Conservation (phyloP, 495 filamentous ascomycete species). For the Aspergillus avenaceus region DNA sequence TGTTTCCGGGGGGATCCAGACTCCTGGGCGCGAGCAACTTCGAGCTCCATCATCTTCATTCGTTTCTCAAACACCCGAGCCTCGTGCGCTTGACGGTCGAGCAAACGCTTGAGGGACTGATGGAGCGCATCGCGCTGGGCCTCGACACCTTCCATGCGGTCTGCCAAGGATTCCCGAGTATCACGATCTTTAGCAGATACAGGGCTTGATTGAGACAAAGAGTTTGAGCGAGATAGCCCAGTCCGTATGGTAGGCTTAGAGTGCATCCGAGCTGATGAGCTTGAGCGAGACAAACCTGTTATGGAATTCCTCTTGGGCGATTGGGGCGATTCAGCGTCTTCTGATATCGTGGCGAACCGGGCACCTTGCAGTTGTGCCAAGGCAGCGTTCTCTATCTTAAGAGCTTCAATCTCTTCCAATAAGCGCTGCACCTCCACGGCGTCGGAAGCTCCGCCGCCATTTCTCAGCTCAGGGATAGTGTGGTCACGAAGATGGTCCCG, state of each 20-base stretch:
- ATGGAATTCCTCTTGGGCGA: constrained; percentile 22
- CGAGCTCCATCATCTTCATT: constrained; percentile 68
- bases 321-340: constrained; percentile 44
- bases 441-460: constrained; percentile 62
- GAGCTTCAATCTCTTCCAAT: constrained; percentile 61
- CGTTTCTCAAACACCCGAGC: constrained; percentile 74
- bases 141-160: constrained; percentile 88
- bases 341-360: constrained; percentile 60
- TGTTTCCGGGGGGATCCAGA: constrained; percentile 63
- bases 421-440: constrained; percentile 68
- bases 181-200: constrained; percentile 59
- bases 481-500: constrained; percentile 88
- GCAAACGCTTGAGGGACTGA: constrained; percentile 73
- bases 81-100: constrained; percentile 82
- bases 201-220: constrained; percentile 54
- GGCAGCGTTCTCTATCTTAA: constrained; percentile 51
- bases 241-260: constrained; percentile 22
- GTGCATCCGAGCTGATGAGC: constrained; percentile 51
- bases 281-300: constrained; percentile 55
- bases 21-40: constrained; percentile 67
- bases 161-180: constrained; percentile 65
- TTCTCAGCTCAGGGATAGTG: constrained; percentile 67
- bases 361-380: constrained; percentile 46
- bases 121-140: constrained; percentile 91
- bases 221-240: constrained; percentile 42